Base-by-base conservation (phyloP, 2,329 filamentous ascomycete species). In the Myriosclerotinia scirpicola region DNA sequence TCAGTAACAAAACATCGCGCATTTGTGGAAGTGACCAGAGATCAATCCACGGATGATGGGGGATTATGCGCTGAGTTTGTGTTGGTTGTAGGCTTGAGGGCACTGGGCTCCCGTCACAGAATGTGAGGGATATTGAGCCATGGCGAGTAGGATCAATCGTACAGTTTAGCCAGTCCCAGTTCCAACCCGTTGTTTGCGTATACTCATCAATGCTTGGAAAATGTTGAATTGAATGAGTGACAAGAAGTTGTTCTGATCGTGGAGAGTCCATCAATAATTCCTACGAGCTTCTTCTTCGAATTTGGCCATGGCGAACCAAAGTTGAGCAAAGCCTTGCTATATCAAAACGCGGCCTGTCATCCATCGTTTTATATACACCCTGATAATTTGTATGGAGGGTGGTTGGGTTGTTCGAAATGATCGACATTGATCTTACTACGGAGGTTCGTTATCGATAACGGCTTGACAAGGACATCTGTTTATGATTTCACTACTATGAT, bases 31-130 rank as follows among this genome's bases (percentile, higher is more conserved):
- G 75, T 5, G 80, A 79, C 58, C 80, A 76, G 30, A 79, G 42
- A 71, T 81, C 79, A 67, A 82, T 78, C 79, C 80, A 82, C 68
- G 76, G 74, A 48, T 71, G 72, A 69, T 81, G 80, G 26, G 73
- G 75, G 77, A n/a, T 72, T 20, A 74, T 78, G 65, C 76, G 77
- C 67, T 81, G 80, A 59, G 80, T 75, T n/a, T 54, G 42, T 5
- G 79, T 82, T 11, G 80, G 80, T n/a, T 6, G 75, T 64, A 5
- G 81, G 46, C 75, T 22, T 40, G 75, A 52, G 62, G 78, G 78
- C 52, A 79, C 73, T 30, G 75, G 11, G 59, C 75, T 60, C 68
- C 76, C 73, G 60, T 75, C 69, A 22, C 73, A 77, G 75, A 48
- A 73, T 72, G 20, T 69, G 36, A 69, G 62, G 78, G 79, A 68